Evolutionary conservation across 1,284 basidiomycete genomes (phyloP).

Genomic region (Coniophora puteana): DNA sequence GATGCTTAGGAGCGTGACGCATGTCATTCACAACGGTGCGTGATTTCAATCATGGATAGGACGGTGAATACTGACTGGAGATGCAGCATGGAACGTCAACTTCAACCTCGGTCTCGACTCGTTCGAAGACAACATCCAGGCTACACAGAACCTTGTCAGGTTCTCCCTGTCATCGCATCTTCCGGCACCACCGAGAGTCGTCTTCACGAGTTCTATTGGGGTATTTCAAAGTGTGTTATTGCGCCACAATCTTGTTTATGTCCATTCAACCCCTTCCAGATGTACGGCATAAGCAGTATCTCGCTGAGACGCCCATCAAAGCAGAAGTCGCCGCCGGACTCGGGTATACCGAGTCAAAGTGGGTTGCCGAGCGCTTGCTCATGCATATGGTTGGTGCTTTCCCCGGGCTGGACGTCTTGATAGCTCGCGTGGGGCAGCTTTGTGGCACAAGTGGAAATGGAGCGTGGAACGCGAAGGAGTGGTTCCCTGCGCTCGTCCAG

Average conservation of each 20-base stretch:
- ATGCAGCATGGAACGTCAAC: slow-evolving; percentile 36
- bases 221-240: slow-evolving; percentile 25
- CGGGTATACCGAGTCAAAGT: slow-evolving; percentile 40
- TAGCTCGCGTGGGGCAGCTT: slow-evolving; percentile 37
- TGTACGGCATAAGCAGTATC: neutral
- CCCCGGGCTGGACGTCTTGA: slow-evolving; percentile 18
- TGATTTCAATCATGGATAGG: neutral
- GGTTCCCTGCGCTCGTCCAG: slow-evolving; percentile 25
- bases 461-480: slow-evolving; percentile 27
- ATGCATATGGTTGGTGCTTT: slow-evolving; percentile 11
- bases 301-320: slow-evolving; percentile 8
- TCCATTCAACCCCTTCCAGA: neutral
- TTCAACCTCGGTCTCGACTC: slow-evolving; percentile 37
- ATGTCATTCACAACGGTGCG: slow-evolving; percentile 32
- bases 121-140: slow-evolving; percentile 33
- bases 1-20: slow-evolving; percentile 17
- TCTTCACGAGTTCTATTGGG: slow-evolving; percentile 31
- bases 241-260: neutral
- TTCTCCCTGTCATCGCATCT: slow-evolving; percentile 29
- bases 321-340: slow-evolving; percentile 22
- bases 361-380: slow-evolving; percentile 35
- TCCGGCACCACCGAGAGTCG: slow-evolving; percentile 16
- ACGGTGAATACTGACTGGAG: no score
- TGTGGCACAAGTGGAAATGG: slow-evolving; percentile 22
- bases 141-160: slow-evolving; percentile 33